These are phyloP conservation scores for Xylaria sp. DNA, from an alignment of 2,329 filamentous ascomycete genomes.

Conservation along the genomic window DNA sequence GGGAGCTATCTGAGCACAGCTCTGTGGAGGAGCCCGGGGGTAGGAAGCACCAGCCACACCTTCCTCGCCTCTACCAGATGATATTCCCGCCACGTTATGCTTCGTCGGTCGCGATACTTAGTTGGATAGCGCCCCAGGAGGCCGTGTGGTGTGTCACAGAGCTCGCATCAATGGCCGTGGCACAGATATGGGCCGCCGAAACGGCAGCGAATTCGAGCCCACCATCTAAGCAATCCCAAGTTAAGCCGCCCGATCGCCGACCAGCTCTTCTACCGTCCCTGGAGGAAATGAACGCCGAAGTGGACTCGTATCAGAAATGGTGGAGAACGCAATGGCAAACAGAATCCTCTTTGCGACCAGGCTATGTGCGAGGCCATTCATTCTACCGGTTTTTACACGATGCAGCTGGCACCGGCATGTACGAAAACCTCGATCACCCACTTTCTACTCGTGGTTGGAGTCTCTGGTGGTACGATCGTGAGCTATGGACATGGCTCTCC, in stretches of 20 bases:
- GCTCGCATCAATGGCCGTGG: slow-evolving; percentile 54
- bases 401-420: slow-evolving; percentile 45
- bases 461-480: slow-evolving; percentile 44
- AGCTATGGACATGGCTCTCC: slow-evolving; percentile 43
- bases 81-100: slow-evolving; percentile 43
- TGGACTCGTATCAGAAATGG: slow-evolving; percentile 46
- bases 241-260: slow-evolving; percentile 16
- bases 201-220: slow-evolving; percentile 14
- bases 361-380: slow-evolving; percentile 39
- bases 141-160: slow-evolving; percentile 41
- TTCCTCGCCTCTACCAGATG: slow-evolving; percentile 42
- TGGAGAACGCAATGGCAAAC: slow-evolving; percentile 43
- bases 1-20: neutral
- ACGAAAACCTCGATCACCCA: slow-evolving; percentile 44
- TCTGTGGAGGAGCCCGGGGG: neutral
- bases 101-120: slow-evolving; percentile 41
- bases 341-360: slow-evolving; percentile 41
- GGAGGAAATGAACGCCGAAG: slow-evolving; percentile 44
- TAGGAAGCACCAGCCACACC: slow-evolving; percentile 24
- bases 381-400: slow-evolving; percentile 47
- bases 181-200: slow-evolving; percentile 45
- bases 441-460: slow-evolving; percentile 41
- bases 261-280: slow-evolving; percentile 40
- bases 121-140: slow-evolving; percentile 41
- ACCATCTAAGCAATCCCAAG: neutral